Percentiles rank a stretch among this genome's conserved stretches.
These are phyloP conservation scores for Penicillium verrucosum DNA, from an alignment of 2,329 filamentous ascomycete species.

Conservation along the genomic window DNA sequence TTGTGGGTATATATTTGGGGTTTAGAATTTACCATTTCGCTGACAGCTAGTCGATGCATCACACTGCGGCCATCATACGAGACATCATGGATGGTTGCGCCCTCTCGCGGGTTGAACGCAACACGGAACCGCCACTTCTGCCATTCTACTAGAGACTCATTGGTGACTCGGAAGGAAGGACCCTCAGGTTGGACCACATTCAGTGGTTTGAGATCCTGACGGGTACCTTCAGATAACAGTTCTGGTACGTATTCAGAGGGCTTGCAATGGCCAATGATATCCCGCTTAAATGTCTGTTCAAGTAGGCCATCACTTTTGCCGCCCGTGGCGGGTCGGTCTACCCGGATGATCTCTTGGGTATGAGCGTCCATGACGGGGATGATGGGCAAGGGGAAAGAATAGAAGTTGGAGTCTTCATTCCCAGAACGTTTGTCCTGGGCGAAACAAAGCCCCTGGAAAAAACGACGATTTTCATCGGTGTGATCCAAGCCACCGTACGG, in stretches of 20 bases:
- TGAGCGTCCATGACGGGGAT: conserved; percentile 56
- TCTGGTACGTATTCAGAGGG: conserved; percentile 52
- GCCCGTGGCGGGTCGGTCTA: conserved; percentile 57
- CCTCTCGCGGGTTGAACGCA: conserved; percentile 58
- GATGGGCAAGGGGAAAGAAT: conserved; percentile 55
- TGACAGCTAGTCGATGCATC: conserved; percentile 64
- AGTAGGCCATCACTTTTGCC: conserved; percentile 50
- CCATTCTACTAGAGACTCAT: conserved; percentile 51
- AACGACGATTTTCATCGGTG: conserved; percentile 48
- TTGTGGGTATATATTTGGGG: not conserved
- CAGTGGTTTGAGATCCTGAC: conserved; percentile 63
- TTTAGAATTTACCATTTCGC: conserved; percentile 57
- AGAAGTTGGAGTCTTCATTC: conserved; percentile 60
- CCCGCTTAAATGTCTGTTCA: conserved; percentile 41
- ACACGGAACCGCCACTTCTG: conserved; percentile 69
- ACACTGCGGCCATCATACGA: conserved; percentile 64
- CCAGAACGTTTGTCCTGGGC: conserved; percentile 41
- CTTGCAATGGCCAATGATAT: conserved; percentile 53
- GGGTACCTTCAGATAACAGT: conserved; percentile 44
- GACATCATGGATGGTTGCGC: conserved; percentile 67
- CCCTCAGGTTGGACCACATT: conserved; percentile 70
- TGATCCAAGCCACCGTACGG: conserved; percentile 55
- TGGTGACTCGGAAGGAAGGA: conserved; percentile 56
- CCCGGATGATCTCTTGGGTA: conserved; percentile 54
- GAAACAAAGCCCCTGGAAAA: conserved; percentile 54